These are phyloP conservation scores for Acanthamoeba royreba DNA, from an alignment of 208 protist species.

Conservation along the genomic window DNA sequence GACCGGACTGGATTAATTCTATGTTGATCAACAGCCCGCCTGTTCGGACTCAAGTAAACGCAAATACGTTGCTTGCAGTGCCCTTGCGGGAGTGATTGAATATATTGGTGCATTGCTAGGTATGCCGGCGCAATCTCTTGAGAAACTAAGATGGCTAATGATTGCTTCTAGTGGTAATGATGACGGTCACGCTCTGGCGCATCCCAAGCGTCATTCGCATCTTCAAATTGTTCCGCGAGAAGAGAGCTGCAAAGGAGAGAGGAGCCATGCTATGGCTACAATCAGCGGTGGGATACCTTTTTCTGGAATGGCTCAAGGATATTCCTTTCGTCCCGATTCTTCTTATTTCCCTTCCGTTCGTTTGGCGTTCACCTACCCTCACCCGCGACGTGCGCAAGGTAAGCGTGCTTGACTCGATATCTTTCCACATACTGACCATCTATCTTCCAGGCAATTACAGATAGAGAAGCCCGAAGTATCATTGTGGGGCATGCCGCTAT, in stretches of 20 bases:
- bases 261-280: background rate
- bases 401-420: too few relatives aligned
- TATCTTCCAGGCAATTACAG: too few relatives aligned
- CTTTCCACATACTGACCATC: too few relatives aligned
- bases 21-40: background rate
- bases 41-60: background rate
- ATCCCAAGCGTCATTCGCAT: background rate
- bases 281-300: background rate
- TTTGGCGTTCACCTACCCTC: background rate
- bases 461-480: background rate
- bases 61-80: background rate
- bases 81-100: background rate
- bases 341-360: background rate
- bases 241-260: background rate
- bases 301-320: background rate
- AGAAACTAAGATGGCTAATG: background rate
- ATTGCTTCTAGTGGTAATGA: background rate
- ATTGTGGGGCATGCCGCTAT: background rate
- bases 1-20: too few relatives aligned
- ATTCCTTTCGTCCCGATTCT: background rate
- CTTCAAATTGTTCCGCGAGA: background rate
- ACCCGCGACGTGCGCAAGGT: background rate
- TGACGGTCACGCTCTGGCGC: background rate
- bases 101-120: background rate
- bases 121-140: too few relatives aligned